Percentiles rank a stretch among this genome's conserved stretches.
These are phyloP conservation scores for Hamamelis virginiana DNA, from an alignment of 164 flowering plant genomes.

Conservation along the genomic window DNA sequence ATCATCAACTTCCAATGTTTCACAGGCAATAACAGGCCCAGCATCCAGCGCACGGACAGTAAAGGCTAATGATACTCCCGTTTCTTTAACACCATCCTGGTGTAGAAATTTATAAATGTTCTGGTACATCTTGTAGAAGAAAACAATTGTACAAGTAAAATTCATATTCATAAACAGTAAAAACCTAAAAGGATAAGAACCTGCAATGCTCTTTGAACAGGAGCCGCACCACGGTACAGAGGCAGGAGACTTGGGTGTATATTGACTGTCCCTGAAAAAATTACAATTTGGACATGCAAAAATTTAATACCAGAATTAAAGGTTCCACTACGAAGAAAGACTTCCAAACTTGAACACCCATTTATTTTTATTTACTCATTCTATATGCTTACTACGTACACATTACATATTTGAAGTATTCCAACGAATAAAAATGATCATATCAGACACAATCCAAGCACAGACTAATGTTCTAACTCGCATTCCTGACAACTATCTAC, in stretches of 20 bases:
- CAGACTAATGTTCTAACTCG: too few relatives aligned
- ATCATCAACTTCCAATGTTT: slow-evolving; percentile 71
- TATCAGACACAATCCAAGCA: background rate
- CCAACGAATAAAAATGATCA: background rate
- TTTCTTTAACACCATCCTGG: slow-evolving; percentile 93
- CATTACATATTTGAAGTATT: background rate
- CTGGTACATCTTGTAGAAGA: slow-evolving; percentile 1
- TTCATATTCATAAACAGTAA: background rate
- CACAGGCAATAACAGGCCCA: slow-evolving; percentile 81
- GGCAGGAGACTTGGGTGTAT: slow-evolving; percentile 97
- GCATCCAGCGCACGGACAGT: slow-evolving; percentile 93
- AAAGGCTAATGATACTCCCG: slow-evolving; percentile 89
- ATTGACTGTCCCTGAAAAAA: slow-evolving; percentile 77
- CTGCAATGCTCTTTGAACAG: slow-evolving; percentile 97
- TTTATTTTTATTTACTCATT: background rate
- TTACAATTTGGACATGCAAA: background rate
- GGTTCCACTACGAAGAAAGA: background rate
- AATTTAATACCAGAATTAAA: background rate
- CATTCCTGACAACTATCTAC: too few relatives aligned
- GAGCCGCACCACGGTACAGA: slow-evolving; percentile 95
- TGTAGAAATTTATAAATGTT: slow-evolving; percentile 5
- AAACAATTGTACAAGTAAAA: background rate
- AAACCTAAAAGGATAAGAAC: slow-evolving; percentile 31
- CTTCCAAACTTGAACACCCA: background rate
- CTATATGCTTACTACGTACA: background rate